phyloP scores from a whole-genome alignment of 2,329 filamentous ascomycete genomes.

The Cordyceps pruinosa region DNA sequence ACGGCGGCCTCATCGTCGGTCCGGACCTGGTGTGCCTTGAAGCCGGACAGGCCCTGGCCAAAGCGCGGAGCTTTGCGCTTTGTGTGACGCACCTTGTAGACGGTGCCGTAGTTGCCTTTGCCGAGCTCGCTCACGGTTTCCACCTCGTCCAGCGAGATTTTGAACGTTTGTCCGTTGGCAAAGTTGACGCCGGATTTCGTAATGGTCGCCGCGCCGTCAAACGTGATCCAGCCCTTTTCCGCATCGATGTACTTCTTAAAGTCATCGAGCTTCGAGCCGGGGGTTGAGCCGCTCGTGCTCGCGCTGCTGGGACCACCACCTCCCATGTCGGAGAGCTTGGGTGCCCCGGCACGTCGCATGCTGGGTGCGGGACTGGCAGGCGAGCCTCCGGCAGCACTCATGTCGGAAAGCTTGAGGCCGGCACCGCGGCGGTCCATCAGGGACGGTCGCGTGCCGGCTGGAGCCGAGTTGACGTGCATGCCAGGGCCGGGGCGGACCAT shows the following conservation, averaged over 20 bases:
- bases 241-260: conserved; percentile 80
- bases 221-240: conserved; percentile 83
- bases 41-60: conserved; percentile 48
- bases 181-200: conserved; percentile 90
- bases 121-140: conserved; percentile 89
- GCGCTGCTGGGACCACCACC: conserved; percentile 16
- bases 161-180: conserved; percentile 80
- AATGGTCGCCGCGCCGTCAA: conserved; percentile 86
- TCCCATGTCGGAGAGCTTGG: conserved; percentile 38
- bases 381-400: conserved; percentile 25
- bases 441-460: conserved; percentile 46
- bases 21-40: conserved; percentile 31
- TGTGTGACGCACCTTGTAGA: conserved; percentile 90
- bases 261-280: conserved; percentile 46
- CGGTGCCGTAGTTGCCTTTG: conserved; percentile 97
- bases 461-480: conserved; percentile 47
- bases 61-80: conserved; percentile 54
- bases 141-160: conserved; percentile 91
- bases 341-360: conserved; percentile 29
- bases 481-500: conserved; percentile 41
- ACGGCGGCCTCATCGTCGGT: conserved; percentile 20
- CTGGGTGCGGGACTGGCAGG: conserved; percentile 19
- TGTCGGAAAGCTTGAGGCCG: conserved; percentile 53
- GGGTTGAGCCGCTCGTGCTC: conserved; percentile 24
- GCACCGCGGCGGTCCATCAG: conserved; percentile 58